Percentiles rank a stretch among this genome's conserved stretches.
These are phyloP conservation scores for Hibiscus syriacus DNA, from an alignment of 345 rosid genomes.

Conservation along the genomic window DNA sequence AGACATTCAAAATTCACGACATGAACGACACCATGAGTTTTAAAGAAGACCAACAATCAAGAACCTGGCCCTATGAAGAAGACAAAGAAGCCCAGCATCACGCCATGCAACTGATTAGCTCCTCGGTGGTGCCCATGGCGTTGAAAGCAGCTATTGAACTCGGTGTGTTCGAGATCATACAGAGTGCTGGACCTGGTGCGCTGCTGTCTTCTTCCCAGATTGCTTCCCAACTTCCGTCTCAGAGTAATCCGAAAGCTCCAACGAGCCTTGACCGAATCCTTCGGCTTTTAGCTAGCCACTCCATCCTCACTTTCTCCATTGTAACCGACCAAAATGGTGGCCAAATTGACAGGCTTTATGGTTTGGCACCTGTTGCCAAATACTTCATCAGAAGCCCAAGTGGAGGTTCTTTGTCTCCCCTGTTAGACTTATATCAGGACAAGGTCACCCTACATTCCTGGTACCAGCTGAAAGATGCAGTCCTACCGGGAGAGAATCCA, in stretches of 20 bases:
- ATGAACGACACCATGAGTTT: neutral
- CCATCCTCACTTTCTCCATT: conserved; percentile 21
- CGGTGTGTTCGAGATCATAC: conserved; percentile 28
- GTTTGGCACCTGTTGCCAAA: conserved; percentile 29
- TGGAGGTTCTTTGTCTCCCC: conserved; percentile 20
- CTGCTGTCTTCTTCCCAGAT: conserved; percentile 28
- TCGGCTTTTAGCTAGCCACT: conserved; percentile 31
- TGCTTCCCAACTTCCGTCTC: conserved; percentile 17
- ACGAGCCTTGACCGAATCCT: conserved; percentile 28
- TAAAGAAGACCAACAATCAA: neutral
- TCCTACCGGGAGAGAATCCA: conserved; percentile 35
- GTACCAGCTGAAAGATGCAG: conserved; percentile 33
- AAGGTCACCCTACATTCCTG: conserved; percentile 14
- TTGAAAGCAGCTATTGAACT: conserved; percentile 31
- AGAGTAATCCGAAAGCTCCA: conserved; percentile 13
- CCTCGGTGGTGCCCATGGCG: conserved; percentile 35
- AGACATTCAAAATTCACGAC: neutral
- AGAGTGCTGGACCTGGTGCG: conserved; percentile 25
- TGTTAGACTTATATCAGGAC: conserved; percentile 21
- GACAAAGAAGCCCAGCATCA: neutral
- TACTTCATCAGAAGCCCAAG: conserved; percentile 21
- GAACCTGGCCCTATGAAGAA: neutral
- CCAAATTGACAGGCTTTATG: conserved; percentile 11
- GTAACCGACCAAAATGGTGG: neutral
- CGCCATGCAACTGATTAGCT: conserved; percentile 34